Percentiles rank a stretch among this genome's conserved stretches.
Evolutionary conservation across 2,329 filamentous ascomycete genomes (phyloP).

Genomic region (Colletotrichum tamarilloi): DNA sequence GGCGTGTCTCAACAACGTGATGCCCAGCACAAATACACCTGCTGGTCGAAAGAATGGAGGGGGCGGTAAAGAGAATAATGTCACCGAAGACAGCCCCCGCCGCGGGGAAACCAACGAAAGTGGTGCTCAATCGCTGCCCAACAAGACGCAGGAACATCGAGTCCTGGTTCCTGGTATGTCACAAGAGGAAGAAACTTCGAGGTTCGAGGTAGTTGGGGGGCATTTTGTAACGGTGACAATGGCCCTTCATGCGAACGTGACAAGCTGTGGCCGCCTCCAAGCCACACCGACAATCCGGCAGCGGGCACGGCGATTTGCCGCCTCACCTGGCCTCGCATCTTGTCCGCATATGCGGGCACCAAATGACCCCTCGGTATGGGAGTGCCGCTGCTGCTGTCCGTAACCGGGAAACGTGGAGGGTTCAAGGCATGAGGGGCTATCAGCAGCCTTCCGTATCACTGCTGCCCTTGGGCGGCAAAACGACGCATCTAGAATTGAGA

Average conservation of each 20-base stretch:
- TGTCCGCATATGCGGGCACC: conserved; percentile 9
- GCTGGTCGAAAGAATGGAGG: neutral
- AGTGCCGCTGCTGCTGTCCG: neutral
- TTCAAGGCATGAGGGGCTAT: neutral
- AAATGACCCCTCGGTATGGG: conserved; percentile 23
- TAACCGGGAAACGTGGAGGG: neutral
- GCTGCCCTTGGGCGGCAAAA: neutral
- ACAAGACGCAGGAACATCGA: conserved; percentile 1
- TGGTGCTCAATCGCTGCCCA: conserved; percentile 25
- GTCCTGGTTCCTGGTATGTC: neutral
- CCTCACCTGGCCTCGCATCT: conserved; percentile 13
- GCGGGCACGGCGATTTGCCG: conserved; percentile 12
- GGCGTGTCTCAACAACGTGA: conserved; percentile 30
- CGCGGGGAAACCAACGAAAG: neutral
- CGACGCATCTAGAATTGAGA: conserved; percentile 20
- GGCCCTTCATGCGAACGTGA: conserved; percentile 18
- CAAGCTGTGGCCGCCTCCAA: neutral
- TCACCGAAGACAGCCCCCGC: neutral
- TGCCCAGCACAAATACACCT: neutral
- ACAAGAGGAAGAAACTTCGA: neutral
- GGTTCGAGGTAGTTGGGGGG: neutral
- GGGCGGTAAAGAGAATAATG: neutral
- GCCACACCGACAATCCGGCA: conserved; percentile 31
- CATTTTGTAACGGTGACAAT: neutral
- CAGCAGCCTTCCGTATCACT: conserved; percentile 15